Percentiles rank a stretch among this genome's conserved stretches.
Conservation (phyloP, 2,329 filamentous ascomycete species). For the Xylaria sp. region DNA sequence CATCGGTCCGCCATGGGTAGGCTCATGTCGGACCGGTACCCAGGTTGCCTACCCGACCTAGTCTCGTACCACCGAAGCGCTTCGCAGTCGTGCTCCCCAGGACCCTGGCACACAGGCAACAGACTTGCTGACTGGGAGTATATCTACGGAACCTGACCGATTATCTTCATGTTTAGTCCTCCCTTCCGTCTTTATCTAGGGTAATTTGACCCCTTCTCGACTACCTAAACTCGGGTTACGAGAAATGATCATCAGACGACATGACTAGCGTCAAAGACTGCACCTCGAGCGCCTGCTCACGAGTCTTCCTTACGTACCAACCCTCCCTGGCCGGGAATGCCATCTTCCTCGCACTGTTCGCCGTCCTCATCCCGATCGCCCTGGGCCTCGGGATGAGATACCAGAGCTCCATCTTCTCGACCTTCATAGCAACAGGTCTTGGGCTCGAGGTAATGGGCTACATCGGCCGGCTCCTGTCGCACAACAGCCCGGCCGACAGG, state of each 20-base stretch:
- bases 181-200: not conserved
- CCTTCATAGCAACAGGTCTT: slow-evolving; percentile 44
- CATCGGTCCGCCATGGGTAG: slow-evolving; percentile 7
- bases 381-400: slow-evolving; percentile 44
- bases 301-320: slow-evolving; percentile 41
- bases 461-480: slow-evolving; percentile 48
- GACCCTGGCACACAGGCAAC: slow-evolving; percentile 4
- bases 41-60: slow-evolving; percentile 11
- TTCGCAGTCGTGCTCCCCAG: slow-evolving; percentile 8
- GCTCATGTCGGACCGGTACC: slow-evolving; percentile 20
- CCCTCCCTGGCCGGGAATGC: slow-evolving; percentile 45
- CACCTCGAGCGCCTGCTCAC: slow-evolving; percentile 23
- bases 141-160: slow-evolving; percentile 7
- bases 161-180: not conserved
- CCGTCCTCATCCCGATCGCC: slow-evolving; percentile 42
- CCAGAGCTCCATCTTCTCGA: slow-evolving; percentile 45
- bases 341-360: slow-evolving; percentile 45
- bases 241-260: slow-evolving; percentile 19
- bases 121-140: slow-evolving; percentile 6
- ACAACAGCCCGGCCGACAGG: slow-evolving; percentile 37
- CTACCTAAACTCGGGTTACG: slow-evolving; percentile 3
- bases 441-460: slow-evolving; percentile 51
- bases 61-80: slow-evolving; percentile 7
- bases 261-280: slow-evolving; percentile 31
- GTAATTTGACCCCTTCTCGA: slow-evolving; percentile 1